These are phyloP conservation scores for Glaciozyma martinii DNA, from an alignment of 768 basidiomycete species.

Conservation along the genomic window DNA sequence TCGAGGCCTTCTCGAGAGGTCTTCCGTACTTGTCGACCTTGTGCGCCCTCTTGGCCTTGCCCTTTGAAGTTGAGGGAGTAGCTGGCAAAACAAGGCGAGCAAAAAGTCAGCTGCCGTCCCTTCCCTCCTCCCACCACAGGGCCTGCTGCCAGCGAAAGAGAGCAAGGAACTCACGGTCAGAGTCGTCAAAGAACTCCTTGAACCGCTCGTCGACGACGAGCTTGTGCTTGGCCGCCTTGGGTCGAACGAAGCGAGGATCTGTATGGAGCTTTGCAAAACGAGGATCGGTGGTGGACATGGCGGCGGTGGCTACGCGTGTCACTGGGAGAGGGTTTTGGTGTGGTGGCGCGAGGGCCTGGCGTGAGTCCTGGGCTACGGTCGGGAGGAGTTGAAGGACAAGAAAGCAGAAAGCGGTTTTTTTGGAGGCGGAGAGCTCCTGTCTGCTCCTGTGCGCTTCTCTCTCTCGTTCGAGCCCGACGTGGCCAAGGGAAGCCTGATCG, in stretches of 20 bases:
- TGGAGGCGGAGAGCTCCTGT: no score
- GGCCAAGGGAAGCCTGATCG: no score
- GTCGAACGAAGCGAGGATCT: constrained; percentile 84
- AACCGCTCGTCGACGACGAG: constrained; percentile 88
- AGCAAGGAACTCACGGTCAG: constrained; percentile 1
- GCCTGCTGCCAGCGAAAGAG: neutral
- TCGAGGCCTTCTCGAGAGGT: constrained; percentile 38
- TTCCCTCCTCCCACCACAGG: neutral
- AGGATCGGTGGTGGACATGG: constrained; percentile 47
- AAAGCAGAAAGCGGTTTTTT: no score
- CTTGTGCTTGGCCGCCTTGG: constrained; percentile 68
- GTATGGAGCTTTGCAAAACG: constrained; percentile 77
- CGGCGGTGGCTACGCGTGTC: no score
- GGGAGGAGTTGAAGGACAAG: no score
- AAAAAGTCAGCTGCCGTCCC: neutral
- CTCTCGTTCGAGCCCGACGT: no score
- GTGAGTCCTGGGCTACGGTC: no score
- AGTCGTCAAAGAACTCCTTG: constrained; percentile 58
- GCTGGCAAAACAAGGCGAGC: no score
- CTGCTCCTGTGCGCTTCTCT: no score
- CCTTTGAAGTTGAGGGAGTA: neutral
- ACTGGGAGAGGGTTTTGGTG: no score
- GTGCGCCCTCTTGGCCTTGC: constrained; percentile 20
- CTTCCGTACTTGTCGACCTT: constrained; percentile 45
- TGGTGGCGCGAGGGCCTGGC: no score